Conservation (phyloP, 441 rosid genomes). For the Erysimum cheiri region DNA sequence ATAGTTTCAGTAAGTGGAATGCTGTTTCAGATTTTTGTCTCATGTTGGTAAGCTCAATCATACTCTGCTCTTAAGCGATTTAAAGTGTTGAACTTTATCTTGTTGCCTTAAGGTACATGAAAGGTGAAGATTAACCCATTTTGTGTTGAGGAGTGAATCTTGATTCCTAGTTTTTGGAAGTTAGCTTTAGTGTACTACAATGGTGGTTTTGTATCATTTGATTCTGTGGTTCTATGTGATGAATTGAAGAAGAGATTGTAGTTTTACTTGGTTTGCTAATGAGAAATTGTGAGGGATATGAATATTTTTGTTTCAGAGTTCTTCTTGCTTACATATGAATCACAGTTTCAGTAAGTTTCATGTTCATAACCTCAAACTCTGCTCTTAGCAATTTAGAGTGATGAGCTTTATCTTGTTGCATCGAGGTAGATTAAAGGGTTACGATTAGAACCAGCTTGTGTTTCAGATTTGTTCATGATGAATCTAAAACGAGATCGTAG, state of each 20-base stretch:
- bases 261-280: neutral
- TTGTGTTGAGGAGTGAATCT: neutral
- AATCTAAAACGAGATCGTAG: no score
- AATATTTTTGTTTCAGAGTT: neutral
- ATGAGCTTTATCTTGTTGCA: no score
- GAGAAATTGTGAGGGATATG: no score
- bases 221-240: neutral
- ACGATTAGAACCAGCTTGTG: no score
- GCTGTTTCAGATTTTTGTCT: constrained; percentile 2
- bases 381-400: no score
- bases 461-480: no score
- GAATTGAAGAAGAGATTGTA: neutral
- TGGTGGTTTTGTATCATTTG: neutral
- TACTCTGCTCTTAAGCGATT: neutral
- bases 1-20: neutral
- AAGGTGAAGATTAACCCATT: neutral
- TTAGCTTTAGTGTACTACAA: neutral
- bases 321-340: no score
- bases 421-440: no score
- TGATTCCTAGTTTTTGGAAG: neutral
- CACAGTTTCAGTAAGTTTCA: no score
- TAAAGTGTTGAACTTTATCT: neutral
- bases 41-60: constrained; percentile 14
- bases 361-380: no score
- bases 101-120: neutral